Base-by-base conservation (phyloP, 257 asterid genomes). In the Oldenlandia corymbosa region DNA sequence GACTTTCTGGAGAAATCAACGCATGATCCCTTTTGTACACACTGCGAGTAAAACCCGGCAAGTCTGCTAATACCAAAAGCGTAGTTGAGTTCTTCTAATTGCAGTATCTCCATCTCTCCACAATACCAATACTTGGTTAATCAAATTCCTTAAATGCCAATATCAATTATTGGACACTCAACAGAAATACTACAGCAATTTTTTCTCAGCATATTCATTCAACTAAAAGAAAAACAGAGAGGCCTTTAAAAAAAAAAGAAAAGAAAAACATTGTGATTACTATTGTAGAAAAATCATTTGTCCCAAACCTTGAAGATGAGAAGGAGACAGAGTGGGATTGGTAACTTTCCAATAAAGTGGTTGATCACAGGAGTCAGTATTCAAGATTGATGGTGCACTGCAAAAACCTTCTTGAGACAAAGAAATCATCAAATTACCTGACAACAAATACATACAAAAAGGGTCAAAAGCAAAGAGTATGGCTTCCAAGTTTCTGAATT, bases 31-130 rank as follows among this genome's bases (percentile, higher is more conserved):
- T 75, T 68, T 69, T 85, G 79, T 85, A 85, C 51, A 87, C 94
- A 39, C 99, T 93, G 53, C 99, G 95, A 2, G 99, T 93, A 67
- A 89, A 93, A 26, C 96, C 97, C 2, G 97, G 96, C 78, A 89
- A 87, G 77, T 93, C 97, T 92, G 80, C 18, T 68, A 69, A 72
- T 56, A n/a, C n/a, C 55, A 34, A 2, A 70, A 64, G 53, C 27
- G 47, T 50, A 68, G 20, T 30, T 73, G 21, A 73, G 71, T 74
- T 58, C 48, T 53, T 18, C 26, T 10, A 12, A 57, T 9, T 23
- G 5, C 21, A 34, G 20, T 4, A 49, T 27, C 51, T 48, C 30
- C 32, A 24, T n/a, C n/a, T n/a, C n/a, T n/a, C n/a, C n/a, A n/a
- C n/a, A n/a, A n/a, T n/a, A n/a, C n/a, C n/a, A n/a, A n/a, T n/a